phyloP scores from a whole-genome alignment of 441 rosid genomes.

The Flueggea neowawraea region DNA sequence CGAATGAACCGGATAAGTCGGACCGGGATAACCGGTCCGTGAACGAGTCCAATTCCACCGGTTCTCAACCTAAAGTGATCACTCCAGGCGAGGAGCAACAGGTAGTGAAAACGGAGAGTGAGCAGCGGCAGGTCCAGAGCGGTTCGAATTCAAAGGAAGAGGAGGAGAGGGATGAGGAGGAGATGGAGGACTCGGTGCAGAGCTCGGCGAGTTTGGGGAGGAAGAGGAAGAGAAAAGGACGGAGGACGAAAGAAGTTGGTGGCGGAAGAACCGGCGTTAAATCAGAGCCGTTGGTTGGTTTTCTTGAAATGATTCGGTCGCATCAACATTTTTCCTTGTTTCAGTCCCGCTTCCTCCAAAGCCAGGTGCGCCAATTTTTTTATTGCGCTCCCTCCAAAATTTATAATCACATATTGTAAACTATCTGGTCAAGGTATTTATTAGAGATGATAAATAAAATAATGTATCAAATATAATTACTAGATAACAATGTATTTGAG shows the following conservation, averaged over 20 bases:
- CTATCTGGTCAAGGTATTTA: no score
- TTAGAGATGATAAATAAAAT: no score
- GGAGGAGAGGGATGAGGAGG: conserved; percentile 25
- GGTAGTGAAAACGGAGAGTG: conserved; percentile 5
- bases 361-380: conserved; percentile 31
- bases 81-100: conserved; percentile 14
- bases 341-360: conserved; percentile 31
- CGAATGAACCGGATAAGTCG: conserved; percentile 13
- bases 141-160: neutral
- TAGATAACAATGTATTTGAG: no score
- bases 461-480: no score
- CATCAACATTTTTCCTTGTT: conserved; percentile 34
- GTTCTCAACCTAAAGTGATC: conserved; percentile 17
- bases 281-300: conserved; percentile 36
- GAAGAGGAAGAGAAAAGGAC: conserved; percentile 18
- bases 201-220: conserved; percentile 37
- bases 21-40: conserved; percentile 40
- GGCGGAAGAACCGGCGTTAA: conserved; percentile 23
- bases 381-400: no score
- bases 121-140: neutral
- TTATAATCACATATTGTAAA: no score
- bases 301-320: conserved; percentile 32
- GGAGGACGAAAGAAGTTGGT: conserved; percentile 22
- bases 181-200: conserved; percentile 18
- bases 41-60: conserved; percentile 47